Conservation (phyloP, 306 rosid species). For the Lathyrus aphaca region DNA sequence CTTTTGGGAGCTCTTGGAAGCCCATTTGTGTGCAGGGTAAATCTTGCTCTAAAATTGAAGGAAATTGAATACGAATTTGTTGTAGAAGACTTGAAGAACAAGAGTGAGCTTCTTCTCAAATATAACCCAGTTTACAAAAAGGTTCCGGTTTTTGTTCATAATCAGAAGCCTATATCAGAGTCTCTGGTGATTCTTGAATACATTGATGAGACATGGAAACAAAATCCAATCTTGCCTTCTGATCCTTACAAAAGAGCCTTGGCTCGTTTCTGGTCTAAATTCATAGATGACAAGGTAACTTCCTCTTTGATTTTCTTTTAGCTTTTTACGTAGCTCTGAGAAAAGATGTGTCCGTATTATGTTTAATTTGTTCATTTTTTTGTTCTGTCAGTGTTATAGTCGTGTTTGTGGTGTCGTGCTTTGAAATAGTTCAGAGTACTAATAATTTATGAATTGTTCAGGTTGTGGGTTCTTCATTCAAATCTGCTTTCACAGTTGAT, state of each 20-base stretch:
- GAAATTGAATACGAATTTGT: conserved; percentile 49
- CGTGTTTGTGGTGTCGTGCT: too few relatives aligned
- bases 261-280: too few relatives aligned
- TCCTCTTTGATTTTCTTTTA: too few relatives aligned
- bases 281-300: conserved; percentile 67
- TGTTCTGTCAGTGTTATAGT: too few relatives aligned
- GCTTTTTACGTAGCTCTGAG: too few relatives aligned
- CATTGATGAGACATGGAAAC: conserved; percentile 13
- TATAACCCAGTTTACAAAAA: conserved; percentile 67
- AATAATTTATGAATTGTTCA: background rate
- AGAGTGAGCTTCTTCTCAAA: conserved; percentile 51
- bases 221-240: background rate
- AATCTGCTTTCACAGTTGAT: background rate
- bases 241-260: conserved; percentile 42
- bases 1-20: conserved; percentile 49
- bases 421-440: too few relatives aligned
- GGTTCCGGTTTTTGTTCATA: conserved; percentile 43
- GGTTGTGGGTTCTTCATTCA: background rate
- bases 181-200: conserved; percentile 20
- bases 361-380: background rate
- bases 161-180: background rate
- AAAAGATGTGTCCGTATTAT: too few relatives aligned
- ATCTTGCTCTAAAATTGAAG: conserved; percentile 59
- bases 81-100: conserved; percentile 45
- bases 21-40: conserved; percentile 49